Evolutionary conservation across 768 basidiomycete genomes (phyloP).

Genomic region (Serpula lacrymans): DNA sequence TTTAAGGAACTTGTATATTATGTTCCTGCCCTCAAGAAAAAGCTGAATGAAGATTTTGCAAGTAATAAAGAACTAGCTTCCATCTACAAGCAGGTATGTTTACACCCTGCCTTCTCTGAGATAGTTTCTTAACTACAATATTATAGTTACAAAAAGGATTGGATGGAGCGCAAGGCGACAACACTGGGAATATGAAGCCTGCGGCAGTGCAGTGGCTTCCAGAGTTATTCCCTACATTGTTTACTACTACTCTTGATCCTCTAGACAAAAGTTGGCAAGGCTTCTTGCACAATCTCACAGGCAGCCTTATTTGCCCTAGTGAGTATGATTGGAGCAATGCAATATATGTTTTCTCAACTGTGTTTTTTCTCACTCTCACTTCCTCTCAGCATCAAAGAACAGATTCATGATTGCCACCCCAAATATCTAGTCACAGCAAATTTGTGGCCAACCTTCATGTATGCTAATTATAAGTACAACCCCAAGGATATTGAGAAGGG

Average conservation of each 20-base stretch:
- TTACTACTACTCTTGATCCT: neutral
- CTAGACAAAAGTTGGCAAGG: conserved; percentile 1
- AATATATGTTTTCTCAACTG: neutral
- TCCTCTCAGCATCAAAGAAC: neutral
- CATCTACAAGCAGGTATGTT: too few species aligned
- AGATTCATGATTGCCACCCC: neutral
- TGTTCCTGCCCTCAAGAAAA: too few species aligned
- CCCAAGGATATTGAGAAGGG: conserved; percentile 7
- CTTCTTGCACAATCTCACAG: conserved; percentile 8
- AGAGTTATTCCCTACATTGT: neutral
- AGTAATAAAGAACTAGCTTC: too few species aligned
- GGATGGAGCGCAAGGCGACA: conserved; percentile 11
- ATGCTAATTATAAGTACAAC: neutral
- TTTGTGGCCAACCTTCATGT: conserved; percentile 13
- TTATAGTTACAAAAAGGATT: conserved; percentile 13
- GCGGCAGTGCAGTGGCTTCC: conserved; percentile 8
- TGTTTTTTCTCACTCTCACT: neutral
- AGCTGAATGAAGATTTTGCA: too few species aligned
- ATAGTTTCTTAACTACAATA: neutral
- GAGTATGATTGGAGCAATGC: conserved; percentile 14
- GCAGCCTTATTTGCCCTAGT: conserved; percentile 7
- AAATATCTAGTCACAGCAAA: conserved; percentile 1
- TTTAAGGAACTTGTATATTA: too few species aligned
- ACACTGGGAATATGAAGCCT: conserved; percentile 6
- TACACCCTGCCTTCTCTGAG: too few species aligned